A percentile compares a stretch with the other conserved stretches of the same genome.
Evolutionary conservation across 805 yeast genomes (phyloP).

Genomic region (Wickerhamomyces tratensis): DNA sequence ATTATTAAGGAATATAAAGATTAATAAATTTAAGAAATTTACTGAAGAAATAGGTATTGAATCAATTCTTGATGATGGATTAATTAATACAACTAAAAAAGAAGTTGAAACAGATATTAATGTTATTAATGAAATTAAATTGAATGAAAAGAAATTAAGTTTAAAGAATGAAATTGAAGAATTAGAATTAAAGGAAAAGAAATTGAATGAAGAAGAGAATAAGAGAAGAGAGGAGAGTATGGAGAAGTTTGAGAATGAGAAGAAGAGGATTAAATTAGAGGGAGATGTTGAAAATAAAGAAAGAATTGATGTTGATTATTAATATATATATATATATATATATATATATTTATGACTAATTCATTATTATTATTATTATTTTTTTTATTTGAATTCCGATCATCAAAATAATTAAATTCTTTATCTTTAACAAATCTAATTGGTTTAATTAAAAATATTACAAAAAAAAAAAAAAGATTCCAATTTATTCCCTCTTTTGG

Average conservation of each 20-base stretch:
- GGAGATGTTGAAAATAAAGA: conserved; percentile 5
- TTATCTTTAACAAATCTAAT: too few relatives aligned
- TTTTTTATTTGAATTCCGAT: too few relatives aligned
- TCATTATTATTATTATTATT: too few relatives aligned
- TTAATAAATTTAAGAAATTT: conserved; percentile 27
- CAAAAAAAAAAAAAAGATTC: too few relatives aligned
- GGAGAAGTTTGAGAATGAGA: conserved; percentile 9
- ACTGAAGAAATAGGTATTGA: conserved; percentile 25
- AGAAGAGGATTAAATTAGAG: conserved; percentile 2
- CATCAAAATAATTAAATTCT: too few relatives aligned
- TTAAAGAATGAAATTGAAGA: conserved; percentile 9
- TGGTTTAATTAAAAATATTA: too few relatives aligned
- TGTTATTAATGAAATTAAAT: too few relatives aligned
- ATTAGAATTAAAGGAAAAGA: background rate
- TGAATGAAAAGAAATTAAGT: conserved; percentile 2
- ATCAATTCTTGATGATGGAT: conserved; percentile 13
- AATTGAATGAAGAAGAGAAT: too few relatives aligned
- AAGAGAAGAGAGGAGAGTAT: conserved; percentile 13
- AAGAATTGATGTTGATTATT: background rate
- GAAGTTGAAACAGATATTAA: conserved; percentile 1
- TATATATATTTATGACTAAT: too few relatives aligned
- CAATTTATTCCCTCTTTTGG: too few relatives aligned
- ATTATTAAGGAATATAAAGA: conserved; percentile 24
- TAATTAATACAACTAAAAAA: conserved; percentile 21
- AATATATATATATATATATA: too few relatives aligned